phyloP scores from a whole-genome alignment of 345 rosid genomes.

The Camelina sativa region DNA sequence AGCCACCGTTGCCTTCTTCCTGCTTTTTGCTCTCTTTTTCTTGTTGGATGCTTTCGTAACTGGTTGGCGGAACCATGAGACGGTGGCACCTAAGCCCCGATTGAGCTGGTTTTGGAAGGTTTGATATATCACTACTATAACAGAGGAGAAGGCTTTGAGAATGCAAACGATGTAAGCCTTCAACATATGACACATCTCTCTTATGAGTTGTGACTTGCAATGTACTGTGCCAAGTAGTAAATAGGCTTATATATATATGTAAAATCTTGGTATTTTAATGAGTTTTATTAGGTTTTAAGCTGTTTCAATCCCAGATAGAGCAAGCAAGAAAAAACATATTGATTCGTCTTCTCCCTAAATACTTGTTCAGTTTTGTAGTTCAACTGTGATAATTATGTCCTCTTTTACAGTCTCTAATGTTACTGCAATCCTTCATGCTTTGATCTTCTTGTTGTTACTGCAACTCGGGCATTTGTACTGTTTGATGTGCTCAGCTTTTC shows the following conservation, averaged over 20 bases:
- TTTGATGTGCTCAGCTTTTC: background rate
- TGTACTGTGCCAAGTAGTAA: conserved; percentile 9
- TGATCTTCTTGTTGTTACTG: background rate
- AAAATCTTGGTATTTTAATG: background rate
- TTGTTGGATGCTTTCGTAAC: background rate
- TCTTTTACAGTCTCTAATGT: background rate
- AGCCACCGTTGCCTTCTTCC: background rate
- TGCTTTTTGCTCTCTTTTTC: background rate
- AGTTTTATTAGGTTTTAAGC: background rate
- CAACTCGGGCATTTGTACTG: background rate
- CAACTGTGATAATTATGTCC: background rate
- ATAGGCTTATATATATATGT: background rate
- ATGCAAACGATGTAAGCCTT: background rate
- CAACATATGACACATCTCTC: conserved; percentile 8
- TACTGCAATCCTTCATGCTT: background rate
- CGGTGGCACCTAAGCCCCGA: background rate
- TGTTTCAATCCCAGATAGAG: background rate
- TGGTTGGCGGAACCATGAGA: background rate
- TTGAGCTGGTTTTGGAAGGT: conserved; percentile 25
- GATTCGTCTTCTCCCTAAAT: background rate
- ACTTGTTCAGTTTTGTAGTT: background rate
- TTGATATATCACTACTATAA: conserved; percentile 1
- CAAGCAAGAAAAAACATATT: background rate
- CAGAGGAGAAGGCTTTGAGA: background rate
- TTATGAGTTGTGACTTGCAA: conserved; percentile 4